Evolutionary conservation across 208 protist genomes (phyloP).

Genomic region (Tritrichomonas musculus): DNA sequence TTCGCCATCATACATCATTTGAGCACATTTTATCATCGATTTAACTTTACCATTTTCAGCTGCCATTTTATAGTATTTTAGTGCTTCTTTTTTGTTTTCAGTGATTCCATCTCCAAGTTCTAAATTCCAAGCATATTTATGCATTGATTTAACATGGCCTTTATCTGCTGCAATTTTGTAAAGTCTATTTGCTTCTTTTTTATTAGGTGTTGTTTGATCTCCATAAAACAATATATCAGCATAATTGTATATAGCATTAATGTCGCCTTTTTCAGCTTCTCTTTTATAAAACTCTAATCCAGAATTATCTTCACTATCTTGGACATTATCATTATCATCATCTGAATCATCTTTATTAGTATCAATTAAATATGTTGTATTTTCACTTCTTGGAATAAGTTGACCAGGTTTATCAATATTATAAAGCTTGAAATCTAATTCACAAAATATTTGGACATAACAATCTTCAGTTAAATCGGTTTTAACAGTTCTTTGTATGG

Average conservation of each 20-base stretch:
- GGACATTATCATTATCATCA: not conserved
- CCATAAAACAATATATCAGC: not conserved
- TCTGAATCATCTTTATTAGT: no score
- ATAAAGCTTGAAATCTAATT: no score
- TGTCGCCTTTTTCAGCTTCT: not conserved
- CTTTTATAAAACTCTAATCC: not conserved
- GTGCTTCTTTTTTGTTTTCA: not conserved
- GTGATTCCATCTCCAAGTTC: not conserved
- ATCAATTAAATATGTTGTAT: no score
- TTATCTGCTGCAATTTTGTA: not conserved
- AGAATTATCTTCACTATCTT: not conserved
- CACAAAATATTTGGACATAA: no score
- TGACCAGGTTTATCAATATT: no score
- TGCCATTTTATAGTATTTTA: not conserved
- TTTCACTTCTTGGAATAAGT: no score
- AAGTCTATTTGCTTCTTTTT: not conserved
- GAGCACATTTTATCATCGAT: not conserved
- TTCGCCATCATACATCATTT: not conserved
- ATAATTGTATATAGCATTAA: not conserved
- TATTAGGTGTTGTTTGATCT: not conserved
- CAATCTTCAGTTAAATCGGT: no score
- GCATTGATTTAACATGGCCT: not conserved
- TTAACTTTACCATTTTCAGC: not conserved
- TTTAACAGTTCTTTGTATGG: no score
- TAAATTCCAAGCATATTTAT: not conserved